A percentile compares a stretch with the other conserved stretches of the same genome.
Evolutionary conservation across 2,329 filamentous ascomycete species (phyloP).

Genomic region (Colletotrichum magnum): DNA sequence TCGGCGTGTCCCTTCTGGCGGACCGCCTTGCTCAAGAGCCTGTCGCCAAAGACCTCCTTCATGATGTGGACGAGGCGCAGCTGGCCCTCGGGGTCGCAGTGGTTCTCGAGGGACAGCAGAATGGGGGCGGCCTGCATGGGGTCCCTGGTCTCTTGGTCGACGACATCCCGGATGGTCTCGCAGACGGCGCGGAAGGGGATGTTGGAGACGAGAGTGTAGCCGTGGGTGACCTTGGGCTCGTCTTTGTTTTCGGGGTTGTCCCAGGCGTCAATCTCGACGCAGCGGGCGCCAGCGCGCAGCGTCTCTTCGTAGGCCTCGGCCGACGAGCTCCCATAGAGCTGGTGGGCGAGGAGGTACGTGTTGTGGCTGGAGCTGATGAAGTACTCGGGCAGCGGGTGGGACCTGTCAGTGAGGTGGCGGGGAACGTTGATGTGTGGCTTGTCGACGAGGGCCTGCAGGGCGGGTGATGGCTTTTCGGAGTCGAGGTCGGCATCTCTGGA

Average conservation of each 20-base stretch:
- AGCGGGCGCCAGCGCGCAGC: constrained; percentile 74
- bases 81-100: constrained; percentile 73
- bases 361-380: constrained; percentile 82
- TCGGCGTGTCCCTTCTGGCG: constrained; percentile 69
- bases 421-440: constrained; percentile 72
- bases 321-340: constrained; percentile 75
- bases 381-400: constrained; percentile 76
- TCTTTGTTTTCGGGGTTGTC: constrained; percentile 71
- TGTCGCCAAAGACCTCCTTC: constrained; percentile 72
- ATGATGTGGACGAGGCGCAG: constrained; percentile 75
- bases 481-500: constrained; percentile 60
- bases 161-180: constrained; percentile 73
- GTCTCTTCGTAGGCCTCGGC: constrained; percentile 75
- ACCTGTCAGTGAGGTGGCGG: constrained; percentile 66
- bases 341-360: constrained; percentile 79
- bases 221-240: constrained; percentile 80
- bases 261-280: constrained; percentile 83
- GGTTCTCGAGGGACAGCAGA: constrained; percentile 77
- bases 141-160: constrained; percentile 69
- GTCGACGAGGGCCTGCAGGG: constrained; percentile 66
- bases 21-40: constrained; percentile 71
- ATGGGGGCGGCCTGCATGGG: constrained; percentile 67
- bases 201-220: constrained; percentile 77
- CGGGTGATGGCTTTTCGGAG: constrained; percentile 57
- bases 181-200: constrained; percentile 76